Conservation (phyloP, 2,329 filamentous ascomycete genomes). For the Thielaviopsis ethacetica region DNA sequence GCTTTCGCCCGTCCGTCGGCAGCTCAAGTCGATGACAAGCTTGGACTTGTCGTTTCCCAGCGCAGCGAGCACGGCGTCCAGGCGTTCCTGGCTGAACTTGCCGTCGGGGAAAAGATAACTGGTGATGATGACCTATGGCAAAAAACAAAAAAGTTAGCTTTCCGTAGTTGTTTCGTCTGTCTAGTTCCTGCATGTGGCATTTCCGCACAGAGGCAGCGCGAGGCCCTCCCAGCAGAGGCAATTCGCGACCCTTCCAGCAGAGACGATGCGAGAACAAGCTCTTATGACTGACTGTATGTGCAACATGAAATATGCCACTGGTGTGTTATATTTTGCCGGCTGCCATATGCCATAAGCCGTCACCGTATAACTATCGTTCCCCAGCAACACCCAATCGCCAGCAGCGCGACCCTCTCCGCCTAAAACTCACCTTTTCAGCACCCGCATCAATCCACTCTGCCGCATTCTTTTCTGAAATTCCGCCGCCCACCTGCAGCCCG, state of each 20-base stretch:
- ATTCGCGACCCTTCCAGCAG: too few species aligned
- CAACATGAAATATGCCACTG: too few species aligned
- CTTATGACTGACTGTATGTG: too few species aligned
- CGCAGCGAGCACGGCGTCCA: constrained; percentile 56
- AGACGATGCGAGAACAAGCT: too few species aligned
- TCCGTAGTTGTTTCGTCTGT: background rate
- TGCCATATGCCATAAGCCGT: too few species aligned
- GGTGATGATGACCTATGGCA: constrained; percentile 77
- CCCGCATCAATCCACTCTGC: constrained; percentile 72
- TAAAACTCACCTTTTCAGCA: constrained; percentile 60
- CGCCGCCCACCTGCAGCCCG: constrained; percentile 81
- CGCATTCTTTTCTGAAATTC: constrained; percentile 76
- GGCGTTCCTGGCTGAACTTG: constrained; percentile 59
- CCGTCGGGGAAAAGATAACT: constrained; percentile 82
- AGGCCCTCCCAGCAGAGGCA: too few species aligned
- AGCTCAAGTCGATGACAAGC: constrained; percentile 90
- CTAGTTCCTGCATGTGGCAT: too few species aligned
- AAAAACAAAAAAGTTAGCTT: background rate
- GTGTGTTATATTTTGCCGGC: too few species aligned
- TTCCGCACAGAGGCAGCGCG: too few species aligned
- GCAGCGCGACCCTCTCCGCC: too few species aligned
- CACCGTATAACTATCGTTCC: too few species aligned
- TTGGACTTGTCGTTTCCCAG: constrained; percentile 61
- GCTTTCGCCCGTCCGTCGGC: constrained; percentile 52
- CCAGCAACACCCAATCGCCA: too few species aligned